Evolutionary conservation across 208 protist species (phyloP), one percentile per base, ranked within the genome.

Genomic region (Leptomonas pyrrhocoris): DNA sequence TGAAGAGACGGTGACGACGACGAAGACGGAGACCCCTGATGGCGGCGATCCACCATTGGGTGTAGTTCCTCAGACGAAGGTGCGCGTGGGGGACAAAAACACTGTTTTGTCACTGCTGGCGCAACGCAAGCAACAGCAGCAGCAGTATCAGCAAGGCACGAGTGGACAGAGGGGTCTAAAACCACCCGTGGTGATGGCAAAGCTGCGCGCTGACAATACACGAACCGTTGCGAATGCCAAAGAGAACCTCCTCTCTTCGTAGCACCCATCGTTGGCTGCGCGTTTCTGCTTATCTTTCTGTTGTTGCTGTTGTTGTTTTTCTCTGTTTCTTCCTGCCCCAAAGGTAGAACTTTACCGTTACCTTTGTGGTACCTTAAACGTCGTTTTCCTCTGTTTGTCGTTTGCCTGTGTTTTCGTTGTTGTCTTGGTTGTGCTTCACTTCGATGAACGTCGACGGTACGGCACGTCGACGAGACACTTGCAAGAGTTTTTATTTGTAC

Each of bases 351-450:
- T n/a, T n/a, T n/a, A n/a, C n/a, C n/a, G n/a, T n/a, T n/a, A n/a
- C n/a, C n/a, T n/a, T n/a, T n/a, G n/a, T n/a, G n/a, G n/a, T n/a
- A n/a, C n/a, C n/a, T n/a, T n/a, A n/a, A n/a, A n/a, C n/a, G n/a
- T n/a, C 18, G 5, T 50, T 58, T 36, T 53, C 49, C 23, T 49
- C 23, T 50, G 18, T 42, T 46, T 64, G 34, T 71, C 64, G 80
- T 70, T 25, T 51, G 67, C 31, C 28, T 70, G 49, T 67, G 50
- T 57, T 27, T 59, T 62, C 53, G 45, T 71, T 53, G 28, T 0
- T 62, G 54, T 38, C 9, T 38, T 9, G 34, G 9, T 23, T 9
- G 9, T 38, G 9, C 9, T 38, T 38, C 34, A 38, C 34, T 38
- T 38, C 9, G 34, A n/a, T n/a, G n/a, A n/a, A n/a, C n/a, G n/a